These are phyloP conservation scores for Glycine tomentella DNA, from an alignment of 306 rosid species.

Conservation along the genomic window DNA sequence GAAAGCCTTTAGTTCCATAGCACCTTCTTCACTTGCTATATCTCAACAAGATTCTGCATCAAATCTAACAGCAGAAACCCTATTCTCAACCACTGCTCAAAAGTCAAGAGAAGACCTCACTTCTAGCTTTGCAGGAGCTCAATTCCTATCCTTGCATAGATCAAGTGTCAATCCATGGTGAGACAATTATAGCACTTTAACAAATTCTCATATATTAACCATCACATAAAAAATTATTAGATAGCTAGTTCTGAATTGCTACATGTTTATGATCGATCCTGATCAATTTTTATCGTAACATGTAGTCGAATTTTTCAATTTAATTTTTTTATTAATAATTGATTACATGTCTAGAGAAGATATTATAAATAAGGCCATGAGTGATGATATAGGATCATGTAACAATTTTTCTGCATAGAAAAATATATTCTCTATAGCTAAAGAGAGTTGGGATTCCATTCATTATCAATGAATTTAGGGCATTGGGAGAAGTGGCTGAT, in stretches of 20 bases:
- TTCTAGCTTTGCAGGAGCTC: slow-evolving; percentile 60
- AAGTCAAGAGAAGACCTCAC: slow-evolving; percentile 58
- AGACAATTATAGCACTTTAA: neutral
- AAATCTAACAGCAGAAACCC: slow-evolving; percentile 73
- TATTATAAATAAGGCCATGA: no score
- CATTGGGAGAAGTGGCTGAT: slow-evolving; percentile 69
- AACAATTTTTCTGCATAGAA: no score
- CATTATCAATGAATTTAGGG: slow-evolving; percentile 51
- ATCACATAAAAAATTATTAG: neutral
- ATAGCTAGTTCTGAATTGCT: no score
- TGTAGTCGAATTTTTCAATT: no score
- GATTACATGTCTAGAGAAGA: no score
- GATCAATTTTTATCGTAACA: no score
- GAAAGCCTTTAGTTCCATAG: slow-evolving; percentile 53
- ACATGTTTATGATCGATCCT: no score
- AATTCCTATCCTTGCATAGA: slow-evolving; percentile 85
- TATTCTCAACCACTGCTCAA: slow-evolving; percentile 57
- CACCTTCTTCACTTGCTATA: slow-evolving; percentile 42
- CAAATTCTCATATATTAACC: neutral
- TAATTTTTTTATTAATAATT: no score
- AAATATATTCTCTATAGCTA: neutral
- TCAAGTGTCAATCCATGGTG: slow-evolving; percentile 83
- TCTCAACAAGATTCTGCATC: slow-evolving; percentile 48
- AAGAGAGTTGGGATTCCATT: neutral
- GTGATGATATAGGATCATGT: no score